Conservation (phyloP, 192 early-diverging fungal species). For the Chytriomyces sp. region DNA sequence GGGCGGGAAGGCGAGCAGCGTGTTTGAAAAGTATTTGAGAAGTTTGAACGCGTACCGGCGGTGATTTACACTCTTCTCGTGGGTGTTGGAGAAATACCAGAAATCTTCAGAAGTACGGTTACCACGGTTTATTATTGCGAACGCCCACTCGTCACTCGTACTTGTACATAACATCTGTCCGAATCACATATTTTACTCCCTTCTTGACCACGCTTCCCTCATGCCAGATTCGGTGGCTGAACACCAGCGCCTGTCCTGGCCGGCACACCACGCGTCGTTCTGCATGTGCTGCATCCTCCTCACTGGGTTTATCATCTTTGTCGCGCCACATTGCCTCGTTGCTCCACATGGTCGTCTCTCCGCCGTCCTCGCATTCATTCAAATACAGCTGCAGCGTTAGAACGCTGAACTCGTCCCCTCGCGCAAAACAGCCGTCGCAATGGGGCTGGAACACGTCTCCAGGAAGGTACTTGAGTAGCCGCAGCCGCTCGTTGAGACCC, state of each 20-base stretch:
- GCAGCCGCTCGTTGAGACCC: constrained; percentile 39
- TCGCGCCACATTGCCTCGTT: no score
- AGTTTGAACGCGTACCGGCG: no score
- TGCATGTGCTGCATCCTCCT: background rate
- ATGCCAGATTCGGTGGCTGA: constrained; percentile 33
- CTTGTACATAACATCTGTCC: constrained; percentile 26
- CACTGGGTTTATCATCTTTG: no score
- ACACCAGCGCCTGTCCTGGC: constrained; percentile 28
- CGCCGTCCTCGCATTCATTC: constrained; percentile 30
- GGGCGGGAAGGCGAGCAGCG: no score
- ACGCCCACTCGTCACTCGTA: no score
- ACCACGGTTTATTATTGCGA: no score
- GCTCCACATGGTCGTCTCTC: constrained; percentile 34
- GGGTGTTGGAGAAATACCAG: no score
- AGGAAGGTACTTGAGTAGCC: constrained; percentile 29
- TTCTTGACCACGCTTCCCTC: constrained; percentile 13
- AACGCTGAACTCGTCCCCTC: constrained; percentile 19
- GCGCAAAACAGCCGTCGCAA: constrained; percentile 27
- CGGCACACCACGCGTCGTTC: background rate
- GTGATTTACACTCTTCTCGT: no score
- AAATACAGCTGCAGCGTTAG: constrained; percentile 41
- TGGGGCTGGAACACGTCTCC: constrained; percentile 35
- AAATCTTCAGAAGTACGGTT: no score
- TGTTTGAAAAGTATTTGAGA: no score
- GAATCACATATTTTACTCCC: constrained; percentile 15